Base-by-base conservation (phyloP, 345 rosid species). In the Heritiera littoralis region DNA sequence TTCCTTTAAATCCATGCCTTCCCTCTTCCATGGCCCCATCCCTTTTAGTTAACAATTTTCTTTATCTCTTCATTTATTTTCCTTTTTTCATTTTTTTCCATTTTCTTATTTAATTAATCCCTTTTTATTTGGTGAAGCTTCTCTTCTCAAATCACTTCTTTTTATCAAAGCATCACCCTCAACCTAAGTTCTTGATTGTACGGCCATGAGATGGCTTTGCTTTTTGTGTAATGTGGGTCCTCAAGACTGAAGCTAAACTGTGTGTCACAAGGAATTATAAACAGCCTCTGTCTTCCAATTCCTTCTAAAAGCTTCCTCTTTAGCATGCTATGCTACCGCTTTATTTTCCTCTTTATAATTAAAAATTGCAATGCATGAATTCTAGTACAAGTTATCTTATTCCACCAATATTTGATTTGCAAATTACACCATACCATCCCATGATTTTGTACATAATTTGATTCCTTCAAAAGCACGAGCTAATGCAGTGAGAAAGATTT, bases 141-240 rank as follows among this genome's bases (percentile, higher is more conserved):
- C 30, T 9, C 12, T 32, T 59, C 10, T 6, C 43, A 30, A 52
- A 30, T 72, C 13, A 6, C 20, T 41, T n/a, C n/a, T 66, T 12
- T 76, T 80, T 78, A 79, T 73, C 74, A 76, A 76, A 18, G 75
- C 69, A 43, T 43, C 45, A 6, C 1, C 45, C 45, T 43, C 45
- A 43, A 43, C 67, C 80, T 77, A 72, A 77, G 64, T 78, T 80
- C 2, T 84, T 78, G 69, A 23, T 76, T 78, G 85, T 82, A 84
- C 84, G 83, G 78, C 3, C 81, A 69, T 43, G 45, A 13, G 61
- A 49, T 78, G 79, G 64, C 74, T 40, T 3, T 18, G 56, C 48
- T 72, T 40, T 3, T 3, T 40, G 43, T 40, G 43, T 40, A 40
- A 35, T 40, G 43, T 40, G 43, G 6, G 43, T 40, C 43, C 43